Percentiles rank a stretch among this genome's conserved stretches.
phyloP scores from a whole-genome alignment of 805 yeast genomes.

The Scheffersomyces ergatensis region DNA sequence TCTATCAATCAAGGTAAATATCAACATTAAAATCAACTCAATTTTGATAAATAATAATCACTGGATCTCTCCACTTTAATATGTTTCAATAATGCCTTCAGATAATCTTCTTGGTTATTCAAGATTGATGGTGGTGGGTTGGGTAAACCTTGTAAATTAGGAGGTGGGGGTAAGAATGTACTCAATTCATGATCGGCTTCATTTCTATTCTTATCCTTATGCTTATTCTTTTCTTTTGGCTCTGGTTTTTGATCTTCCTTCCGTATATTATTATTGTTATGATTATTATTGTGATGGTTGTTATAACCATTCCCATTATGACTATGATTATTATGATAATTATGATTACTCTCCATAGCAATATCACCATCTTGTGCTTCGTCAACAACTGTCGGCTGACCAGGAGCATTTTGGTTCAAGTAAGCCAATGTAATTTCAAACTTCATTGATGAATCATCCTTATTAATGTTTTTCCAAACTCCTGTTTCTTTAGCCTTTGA shows the following conservation, averaged over 20 bases:
- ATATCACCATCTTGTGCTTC: no score
- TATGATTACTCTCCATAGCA: no score
- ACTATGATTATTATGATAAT: no score
- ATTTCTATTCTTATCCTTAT: constrained; percentile 5
- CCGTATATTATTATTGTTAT: background rate
- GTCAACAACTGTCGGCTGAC: constrained; percentile 4
- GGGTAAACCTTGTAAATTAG: constrained; percentile 23
- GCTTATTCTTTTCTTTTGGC: constrained; percentile 1
- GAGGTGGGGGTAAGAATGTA: constrained; percentile 32
- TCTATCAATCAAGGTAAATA: no score
- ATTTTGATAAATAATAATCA: no score
- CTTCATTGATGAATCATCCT: constrained; percentile 18
- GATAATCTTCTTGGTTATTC: constrained; percentile 20
- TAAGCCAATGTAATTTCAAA: constrained; percentile 35
- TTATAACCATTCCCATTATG: no score
- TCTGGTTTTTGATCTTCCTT: background rate
- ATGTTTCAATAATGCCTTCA: constrained; percentile 14
- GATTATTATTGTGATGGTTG: no score
- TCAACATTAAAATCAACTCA: no score
- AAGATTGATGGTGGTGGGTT: constrained; percentile 33
- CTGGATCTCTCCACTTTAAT: no score
- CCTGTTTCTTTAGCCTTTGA: constrained; percentile 36
- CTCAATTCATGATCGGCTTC: constrained; percentile 6
- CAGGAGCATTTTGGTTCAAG: constrained; percentile 33
- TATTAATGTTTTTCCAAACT: constrained; percentile 19